A percentile compares a stretch with the other conserved stretches of the same genome.
phyloP scores from a whole-genome alignment of 371 early-diverging fungal genomes.

The Apophysomyces elegans region DNA sequence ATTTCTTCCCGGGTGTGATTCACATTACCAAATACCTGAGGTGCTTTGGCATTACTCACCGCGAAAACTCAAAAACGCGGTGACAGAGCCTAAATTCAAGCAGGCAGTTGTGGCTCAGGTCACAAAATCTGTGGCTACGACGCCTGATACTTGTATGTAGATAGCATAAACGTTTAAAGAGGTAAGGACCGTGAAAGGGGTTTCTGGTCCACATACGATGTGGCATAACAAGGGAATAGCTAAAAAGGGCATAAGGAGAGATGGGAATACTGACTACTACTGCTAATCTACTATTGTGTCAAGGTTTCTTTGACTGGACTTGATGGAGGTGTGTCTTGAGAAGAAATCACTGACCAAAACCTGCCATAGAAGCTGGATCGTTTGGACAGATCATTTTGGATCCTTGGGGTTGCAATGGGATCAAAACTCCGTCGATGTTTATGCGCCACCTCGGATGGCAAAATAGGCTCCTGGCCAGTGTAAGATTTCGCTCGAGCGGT shows the following conservation, averaged over 20 bases:
- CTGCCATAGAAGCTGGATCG: conserved; percentile 31
- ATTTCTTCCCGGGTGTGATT: no score
- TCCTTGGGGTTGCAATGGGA: conserved; percentile 6
- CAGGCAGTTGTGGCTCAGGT: no score
- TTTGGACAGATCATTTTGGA: conserved; percentile 16
- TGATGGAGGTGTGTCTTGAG: conserved; percentile 29
- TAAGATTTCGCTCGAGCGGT: conserved; percentile 3
- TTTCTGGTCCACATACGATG: neutral
- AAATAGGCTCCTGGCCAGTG: conserved; percentile 12
- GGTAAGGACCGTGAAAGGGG: conserved; percentile 4
- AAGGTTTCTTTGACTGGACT: conserved; percentile 19
- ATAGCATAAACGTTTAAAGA: neutral
- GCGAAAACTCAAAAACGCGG: no score
- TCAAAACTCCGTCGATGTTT: conserved; percentile 14
- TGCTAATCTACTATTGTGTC: conserved; percentile 1
- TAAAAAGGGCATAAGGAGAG: neutral
- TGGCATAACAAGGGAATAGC: neutral
- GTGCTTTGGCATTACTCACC: no score
- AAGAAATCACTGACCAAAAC: conserved; percentile 23
- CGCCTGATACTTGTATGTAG: neutral
- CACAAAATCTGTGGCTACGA: no score
- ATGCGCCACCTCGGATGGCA: conserved; percentile 2
- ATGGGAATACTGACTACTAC: no score
- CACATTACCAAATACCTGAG: no score
- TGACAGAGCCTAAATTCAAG: no score